Percentiles rank a stretch among this genome's conserved stretches.
Evolutionary conservation across 192 early-diverging fungal genomes (phyloP).

Genomic region (Coemansia pectinata): DNA sequence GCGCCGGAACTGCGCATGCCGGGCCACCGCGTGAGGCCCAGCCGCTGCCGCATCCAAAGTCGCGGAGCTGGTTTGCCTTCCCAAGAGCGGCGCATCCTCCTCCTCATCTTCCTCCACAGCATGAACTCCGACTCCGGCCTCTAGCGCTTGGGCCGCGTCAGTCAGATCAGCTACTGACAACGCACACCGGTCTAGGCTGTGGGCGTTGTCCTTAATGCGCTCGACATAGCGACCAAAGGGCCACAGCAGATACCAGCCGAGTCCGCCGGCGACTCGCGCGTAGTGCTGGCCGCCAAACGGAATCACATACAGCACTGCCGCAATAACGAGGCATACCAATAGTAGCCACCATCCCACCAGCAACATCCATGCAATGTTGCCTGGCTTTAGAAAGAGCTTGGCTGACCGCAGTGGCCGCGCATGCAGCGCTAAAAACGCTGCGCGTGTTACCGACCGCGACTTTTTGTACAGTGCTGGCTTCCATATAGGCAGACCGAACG

Average conservation of each 20-base stretch:
- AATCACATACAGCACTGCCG: constrained; percentile 59
- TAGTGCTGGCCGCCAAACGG: constrained; percentile 62
- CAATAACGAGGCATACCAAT: constrained; percentile 62
- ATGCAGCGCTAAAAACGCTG: constrained; percentile 82
- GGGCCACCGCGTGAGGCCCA: constrained; percentile 4
- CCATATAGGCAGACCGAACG: constrained; percentile 95
- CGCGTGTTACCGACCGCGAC: constrained; percentile 77
- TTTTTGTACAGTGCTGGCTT: constrained; percentile 98
- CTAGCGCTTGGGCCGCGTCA: constrained; percentile 29
- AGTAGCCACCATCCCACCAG: constrained; percentile 91
- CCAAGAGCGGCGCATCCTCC: constrained; percentile 46
- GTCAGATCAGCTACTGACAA: constrained; percentile 18
- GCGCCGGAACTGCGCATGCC: constrained; percentile 21
- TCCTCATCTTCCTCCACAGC: constrained; percentile 33
- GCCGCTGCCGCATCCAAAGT: not conserved
- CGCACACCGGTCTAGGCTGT: constrained; percentile 20
- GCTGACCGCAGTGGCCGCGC: constrained; percentile 60
- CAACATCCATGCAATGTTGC: constrained; percentile 86
- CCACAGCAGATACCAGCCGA: constrained; percentile 89
- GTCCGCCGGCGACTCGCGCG: constrained; percentile 68
- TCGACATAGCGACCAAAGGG: constrained; percentile 96
- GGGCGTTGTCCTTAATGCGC: constrained; percentile 53
- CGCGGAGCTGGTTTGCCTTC: constrained; percentile 6
- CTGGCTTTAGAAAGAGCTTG: constrained; percentile 72
- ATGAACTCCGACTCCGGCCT: constrained; percentile 16